Evolutionary conservation across 257 asterid genomes (phyloP).

Genomic region (Penstemon newberryi): DNA sequence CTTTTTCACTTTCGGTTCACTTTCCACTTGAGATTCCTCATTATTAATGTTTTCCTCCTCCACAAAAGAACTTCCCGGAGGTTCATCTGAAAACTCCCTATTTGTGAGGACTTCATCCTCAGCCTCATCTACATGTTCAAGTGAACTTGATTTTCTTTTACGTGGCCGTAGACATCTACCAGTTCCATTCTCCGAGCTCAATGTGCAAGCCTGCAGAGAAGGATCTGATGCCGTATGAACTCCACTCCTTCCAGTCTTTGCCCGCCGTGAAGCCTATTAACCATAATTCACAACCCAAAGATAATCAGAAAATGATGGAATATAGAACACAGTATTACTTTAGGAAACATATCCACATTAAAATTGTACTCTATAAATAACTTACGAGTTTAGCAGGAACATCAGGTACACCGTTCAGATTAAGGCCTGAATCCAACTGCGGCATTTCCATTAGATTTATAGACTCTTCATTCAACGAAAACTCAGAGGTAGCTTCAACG

Average conservation of each 20-base stretch:
- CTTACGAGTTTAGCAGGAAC: constrained; percentile 58
- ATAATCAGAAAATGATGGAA: constrained; percentile 5
- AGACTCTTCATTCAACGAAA: constrained; percentile 42
- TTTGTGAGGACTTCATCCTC: constrained; percentile 40
- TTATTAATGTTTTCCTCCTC: constrained; percentile 39
- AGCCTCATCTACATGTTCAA: constrained; percentile 43
- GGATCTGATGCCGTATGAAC: constrained; percentile 33
- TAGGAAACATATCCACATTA: constrained; percentile 6
- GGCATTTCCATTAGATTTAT: constrained; percentile 35
- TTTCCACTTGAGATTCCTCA: constrained; percentile 46
- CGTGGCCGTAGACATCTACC: constrained; percentile 53
- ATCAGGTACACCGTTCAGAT: constrained; percentile 40
- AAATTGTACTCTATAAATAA: constrained; percentile 14
- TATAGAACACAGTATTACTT: background rate
- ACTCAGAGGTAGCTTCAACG: constrained; percentile 42
- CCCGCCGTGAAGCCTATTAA: constrained; percentile 57
- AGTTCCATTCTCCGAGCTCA: constrained; percentile 39
- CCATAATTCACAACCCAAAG: constrained; percentile 10
- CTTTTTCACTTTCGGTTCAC: constrained; percentile 43
- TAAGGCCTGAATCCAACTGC: constrained; percentile 37
- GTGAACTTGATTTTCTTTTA: constrained; percentile 29
- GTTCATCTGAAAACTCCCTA: constrained; percentile 40
- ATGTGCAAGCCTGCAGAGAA: constrained; percentile 37
- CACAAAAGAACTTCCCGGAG: constrained; percentile 33
- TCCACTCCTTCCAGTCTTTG: constrained; percentile 39